Conservation (phyloP, 306 rosid genomes). For the Herpetospermum pedunculosum region DNA sequence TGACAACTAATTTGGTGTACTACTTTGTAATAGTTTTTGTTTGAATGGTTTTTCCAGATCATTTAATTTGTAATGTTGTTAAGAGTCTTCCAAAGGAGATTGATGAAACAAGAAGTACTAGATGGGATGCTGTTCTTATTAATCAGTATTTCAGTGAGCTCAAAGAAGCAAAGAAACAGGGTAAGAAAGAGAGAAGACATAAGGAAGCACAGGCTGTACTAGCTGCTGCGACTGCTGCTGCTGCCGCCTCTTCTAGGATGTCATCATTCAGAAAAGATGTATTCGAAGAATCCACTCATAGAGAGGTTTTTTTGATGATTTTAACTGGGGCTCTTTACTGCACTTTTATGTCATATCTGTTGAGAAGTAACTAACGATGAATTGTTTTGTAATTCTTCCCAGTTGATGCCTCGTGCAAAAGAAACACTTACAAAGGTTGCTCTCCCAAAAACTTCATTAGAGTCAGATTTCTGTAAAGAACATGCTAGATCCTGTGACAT, state of each 20-base stretch:
- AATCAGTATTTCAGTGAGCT: constrained; percentile 65
- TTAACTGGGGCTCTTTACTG: neutral
- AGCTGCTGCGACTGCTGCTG: constrained; percentile 99
- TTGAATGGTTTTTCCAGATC: constrained; percentile 38
- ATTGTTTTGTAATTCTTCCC: constrained; percentile 48
- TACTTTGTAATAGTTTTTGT: constrained; percentile 9
- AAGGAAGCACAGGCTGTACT: constrained; percentile 96
- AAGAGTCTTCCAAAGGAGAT: constrained; percentile 71
- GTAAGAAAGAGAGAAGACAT: constrained; percentile 86
- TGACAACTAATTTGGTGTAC: neutral
- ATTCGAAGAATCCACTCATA: constrained; percentile 52
- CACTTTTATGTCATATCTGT: neutral
- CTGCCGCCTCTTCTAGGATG: constrained; percentile 84
- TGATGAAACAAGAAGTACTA: constrained; percentile 43
- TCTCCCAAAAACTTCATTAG: constrained; percentile 48
- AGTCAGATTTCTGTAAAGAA: constrained; percentile 64
- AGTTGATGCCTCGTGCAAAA: constrained; percentile 70
- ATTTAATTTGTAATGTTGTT: constrained; percentile 40
- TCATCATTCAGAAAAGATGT: constrained; percentile 81
- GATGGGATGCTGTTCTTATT: constrained; percentile 84
- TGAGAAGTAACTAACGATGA: constrained; percentile 16
- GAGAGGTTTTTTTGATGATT: constrained; percentile 39
- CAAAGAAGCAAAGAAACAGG: constrained; percentile 93
- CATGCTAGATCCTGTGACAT: constrained; percentile 78
- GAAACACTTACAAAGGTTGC: constrained; percentile 73